Evolutionary conservation across 768 basidiomycete genomes (phyloP), one percentile per base, ranked within the genome.

Genomic region (Cubamyces lactineus): DNA sequence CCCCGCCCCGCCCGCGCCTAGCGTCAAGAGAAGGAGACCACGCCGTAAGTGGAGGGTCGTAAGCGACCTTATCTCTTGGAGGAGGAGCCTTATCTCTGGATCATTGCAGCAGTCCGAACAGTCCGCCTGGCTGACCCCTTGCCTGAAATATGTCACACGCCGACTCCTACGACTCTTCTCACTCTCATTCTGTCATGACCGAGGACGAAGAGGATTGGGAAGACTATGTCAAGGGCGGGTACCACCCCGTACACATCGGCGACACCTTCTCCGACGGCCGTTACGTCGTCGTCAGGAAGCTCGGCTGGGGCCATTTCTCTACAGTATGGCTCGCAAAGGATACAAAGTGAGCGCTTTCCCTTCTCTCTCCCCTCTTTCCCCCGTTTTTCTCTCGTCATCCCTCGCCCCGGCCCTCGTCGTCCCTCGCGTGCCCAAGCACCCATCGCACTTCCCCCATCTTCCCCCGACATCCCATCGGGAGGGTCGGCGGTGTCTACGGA

Each of bases 151-250:
- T 73, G 72, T 73, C 72, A 67, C 70, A 71, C 72, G 72, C 72
- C 41, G 71, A 70, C 57, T 73, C 72, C 46, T 71, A 71, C 70
- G 70, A 84, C 79, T 87, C 88, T 66, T 88, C 87, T 75, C 83
- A 77, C 80, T 86, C 78, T 78, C 84, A 78, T 72, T 90, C 88
- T 74, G 82, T 90, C 81, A 89, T 91, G 87, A 90, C 89, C 51
- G 91, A 92, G 79, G 91, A 93, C 78, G 91, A 92, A 75, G 94
- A 96, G 76, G 94, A 95, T 72, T 91, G 89, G 83, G 93, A 96
- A 77, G 94, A 95, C 75, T 91, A 87, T 72, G 72, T 76, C 65
- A 74, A 74, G 74, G 77, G 91, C 60, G 91, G 91, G 38, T 93
- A 93, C 73, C 91, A 93, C 70, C 91, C 94, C n/a, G 92, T 97